A percentile compares a stretch with the other conserved stretches of the same genome.
Conservation (phyloP, 2,329 filamentous ascomycete species). For the Pseudocercospora pini-densiflorae region DNA sequence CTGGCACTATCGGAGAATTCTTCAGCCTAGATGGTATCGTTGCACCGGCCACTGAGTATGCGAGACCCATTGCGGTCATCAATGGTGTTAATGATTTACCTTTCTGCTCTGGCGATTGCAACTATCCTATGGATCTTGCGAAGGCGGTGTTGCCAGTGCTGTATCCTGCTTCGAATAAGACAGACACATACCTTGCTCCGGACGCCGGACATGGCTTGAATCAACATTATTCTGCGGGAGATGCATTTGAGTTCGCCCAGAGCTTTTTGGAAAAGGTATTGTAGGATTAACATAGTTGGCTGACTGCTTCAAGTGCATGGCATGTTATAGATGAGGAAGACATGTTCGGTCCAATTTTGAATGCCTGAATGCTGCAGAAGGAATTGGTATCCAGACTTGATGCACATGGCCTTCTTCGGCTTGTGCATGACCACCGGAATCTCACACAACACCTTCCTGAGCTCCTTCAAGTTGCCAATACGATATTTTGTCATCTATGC, state of each 20-base stretch:
- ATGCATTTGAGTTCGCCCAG: background rate
- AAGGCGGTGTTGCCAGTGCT: slow-evolving; percentile 20
- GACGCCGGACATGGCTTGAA: slow-evolving; percentile 38
- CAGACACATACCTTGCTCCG: slow-evolving; percentile 28
- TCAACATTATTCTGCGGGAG: slow-evolving; percentile 29
- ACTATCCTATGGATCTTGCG: slow-evolving; percentile 27
- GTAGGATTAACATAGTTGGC: background rate
- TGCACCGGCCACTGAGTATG: slow-evolving; percentile 25
- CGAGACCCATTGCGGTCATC: slow-evolving; percentile 32
- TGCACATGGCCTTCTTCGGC: no score
- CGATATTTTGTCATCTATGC: no score
- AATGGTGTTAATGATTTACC: slow-evolving; percentile 34
- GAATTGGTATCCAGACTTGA: no score
- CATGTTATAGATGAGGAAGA: no score
- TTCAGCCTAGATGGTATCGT: slow-evolving; percentile 25
- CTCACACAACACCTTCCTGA: no score
- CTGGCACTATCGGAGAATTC: slow-evolving; percentile 36
- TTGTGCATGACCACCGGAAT: no score
- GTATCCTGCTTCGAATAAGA: slow-evolving; percentile 23
- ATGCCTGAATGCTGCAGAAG: no score
- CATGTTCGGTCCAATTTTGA: no score
- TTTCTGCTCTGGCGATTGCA: slow-evolving; percentile 36
- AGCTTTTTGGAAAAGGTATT: background rate
- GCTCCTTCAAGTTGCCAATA: no score
- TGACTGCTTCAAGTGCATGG: no score